A percentile compares a stretch with the other conserved stretches of the same genome.
phyloP scores from a whole-genome alignment of 495 filamentous ascomycete species.

The Bacidia gigantensis region DNA sequence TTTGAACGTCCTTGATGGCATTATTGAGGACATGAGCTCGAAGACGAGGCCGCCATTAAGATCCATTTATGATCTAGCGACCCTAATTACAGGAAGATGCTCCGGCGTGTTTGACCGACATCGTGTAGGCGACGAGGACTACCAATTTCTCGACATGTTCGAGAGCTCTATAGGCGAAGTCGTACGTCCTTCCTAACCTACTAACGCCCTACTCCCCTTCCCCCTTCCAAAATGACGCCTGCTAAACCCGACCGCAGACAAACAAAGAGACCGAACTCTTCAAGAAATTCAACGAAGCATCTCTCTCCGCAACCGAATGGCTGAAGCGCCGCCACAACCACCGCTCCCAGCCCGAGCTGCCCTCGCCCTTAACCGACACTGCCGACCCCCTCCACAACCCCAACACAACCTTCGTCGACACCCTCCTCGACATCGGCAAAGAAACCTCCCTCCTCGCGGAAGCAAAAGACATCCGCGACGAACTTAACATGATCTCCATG shows the following conservation, averaged over 20 bases:
- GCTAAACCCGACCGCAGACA: conserved; percentile 23
- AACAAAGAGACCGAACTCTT: conserved; percentile 52
- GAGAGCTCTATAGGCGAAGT: conserved; percentile 50
- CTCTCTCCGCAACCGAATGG: conserved; percentile 46
- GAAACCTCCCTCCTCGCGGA: conserved; percentile 54
- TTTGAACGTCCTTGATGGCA: conserved; percentile 48
- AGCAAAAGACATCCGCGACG: conserved; percentile 59
- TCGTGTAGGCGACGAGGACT: conserved; percentile 46
- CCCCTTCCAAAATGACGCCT: background rate
- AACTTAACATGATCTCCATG: conserved; percentile 56
- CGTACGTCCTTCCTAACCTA: conserved; percentile 3
- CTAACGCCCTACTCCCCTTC: background rate
- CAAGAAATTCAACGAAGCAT: conserved; percentile 48
- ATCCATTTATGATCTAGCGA: conserved; percentile 50
- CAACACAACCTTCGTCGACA: conserved; percentile 43
- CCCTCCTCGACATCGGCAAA: conserved; percentile 51
- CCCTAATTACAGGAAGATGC: conserved; percentile 51
- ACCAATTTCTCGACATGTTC: conserved; percentile 63
- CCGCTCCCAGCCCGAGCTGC: conserved; percentile 15
- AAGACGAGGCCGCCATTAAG: conserved; percentile 50
- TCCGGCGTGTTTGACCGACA: conserved; percentile 53
- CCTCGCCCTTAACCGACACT: conserved; percentile 23
- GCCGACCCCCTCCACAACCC: conserved; percentile 17
- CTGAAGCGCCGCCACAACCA: conserved; percentile 39
- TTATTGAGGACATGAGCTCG: conserved; percentile 56